Conservation (phyloP, 371 early-diverging fungal genomes). For the Mitosporidium daphniae region DNA sequence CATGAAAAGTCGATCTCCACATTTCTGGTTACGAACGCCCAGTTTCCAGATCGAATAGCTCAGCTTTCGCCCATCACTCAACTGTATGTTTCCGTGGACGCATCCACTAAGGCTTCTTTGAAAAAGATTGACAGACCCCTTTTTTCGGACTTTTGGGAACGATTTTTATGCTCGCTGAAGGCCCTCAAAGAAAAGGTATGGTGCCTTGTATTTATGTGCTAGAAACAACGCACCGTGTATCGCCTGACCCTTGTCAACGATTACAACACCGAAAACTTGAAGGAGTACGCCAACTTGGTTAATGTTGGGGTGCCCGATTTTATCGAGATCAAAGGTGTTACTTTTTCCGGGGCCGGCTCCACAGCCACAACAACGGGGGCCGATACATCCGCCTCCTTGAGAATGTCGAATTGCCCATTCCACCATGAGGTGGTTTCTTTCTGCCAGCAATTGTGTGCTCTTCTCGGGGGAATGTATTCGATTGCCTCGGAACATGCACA, state of each 20-base stretch:
- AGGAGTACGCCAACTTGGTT: constrained; percentile 25
- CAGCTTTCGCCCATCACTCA: constrained; percentile 26
- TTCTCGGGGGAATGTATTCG: constrained; percentile 20
- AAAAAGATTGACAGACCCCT: constrained; percentile 37
- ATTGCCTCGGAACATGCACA: constrained; percentile 33
- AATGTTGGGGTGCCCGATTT: constrained; percentile 28
- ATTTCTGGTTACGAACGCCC: constrained; percentile 39
- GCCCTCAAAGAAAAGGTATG: constrained; percentile 19
- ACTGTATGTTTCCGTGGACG: constrained; percentile 36
- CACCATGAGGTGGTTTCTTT: constrained; percentile 32
- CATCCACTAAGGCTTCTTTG: constrained; percentile 25
- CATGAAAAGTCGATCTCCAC: constrained; percentile 26
- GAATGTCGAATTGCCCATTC: constrained; percentile 18
- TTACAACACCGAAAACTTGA: constrained; percentile 25
- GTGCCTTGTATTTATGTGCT: no score
- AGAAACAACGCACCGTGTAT: constrained; percentile 25
- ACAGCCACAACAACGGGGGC: no score
- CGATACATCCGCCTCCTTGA: constrained; percentile 2
- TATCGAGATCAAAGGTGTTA: constrained; percentile 32
- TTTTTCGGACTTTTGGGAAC: constrained; percentile 39
- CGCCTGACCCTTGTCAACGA: constrained; percentile 35
- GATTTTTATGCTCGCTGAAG: constrained; percentile 24
- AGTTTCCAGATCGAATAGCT: constrained; percentile 18
- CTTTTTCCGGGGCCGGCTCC: constrained; percentile 26
- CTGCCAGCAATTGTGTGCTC: constrained; percentile 11